A percentile compares a stretch with the other conserved stretches of the same genome.
Evolutionary conservation across 2,329 filamentous ascomycete genomes (phyloP).

Genomic region (Aspergillus amoenus): DNA sequence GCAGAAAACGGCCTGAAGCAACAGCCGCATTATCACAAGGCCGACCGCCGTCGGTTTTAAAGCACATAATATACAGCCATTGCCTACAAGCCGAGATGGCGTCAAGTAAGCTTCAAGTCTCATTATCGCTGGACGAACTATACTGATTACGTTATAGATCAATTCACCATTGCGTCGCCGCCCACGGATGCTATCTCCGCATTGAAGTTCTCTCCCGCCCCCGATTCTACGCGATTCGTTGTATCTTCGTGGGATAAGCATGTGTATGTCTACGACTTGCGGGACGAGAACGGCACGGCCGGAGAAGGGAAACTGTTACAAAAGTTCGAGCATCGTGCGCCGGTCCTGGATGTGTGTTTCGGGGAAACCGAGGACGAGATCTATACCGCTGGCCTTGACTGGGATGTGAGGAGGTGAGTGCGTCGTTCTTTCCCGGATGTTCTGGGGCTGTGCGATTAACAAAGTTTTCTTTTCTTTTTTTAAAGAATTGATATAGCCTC

Average conservation of each 20-base stretch:
- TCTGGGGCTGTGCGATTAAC: background rate
- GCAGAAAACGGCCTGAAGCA: constrained; percentile 33
- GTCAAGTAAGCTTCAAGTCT: constrained; percentile 39
- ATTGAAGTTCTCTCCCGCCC: constrained; percentile 77
- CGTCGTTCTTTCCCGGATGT: background rate
- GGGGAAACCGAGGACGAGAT: constrained; percentile 78
- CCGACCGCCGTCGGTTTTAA: constrained; percentile 22
- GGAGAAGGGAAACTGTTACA: constrained; percentile 64
- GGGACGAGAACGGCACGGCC: constrained; percentile 53
- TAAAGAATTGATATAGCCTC: constrained; percentile 68
- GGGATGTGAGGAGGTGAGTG: constrained; percentile 73
- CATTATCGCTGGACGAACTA: background rate
- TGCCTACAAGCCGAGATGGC: constrained; percentile 34
- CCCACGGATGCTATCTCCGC: constrained; percentile 86
- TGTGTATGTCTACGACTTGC: constrained; percentile 83
- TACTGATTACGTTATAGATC: constrained; percentile 45
- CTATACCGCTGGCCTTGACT: constrained; percentile 84
- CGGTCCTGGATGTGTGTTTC: constrained; percentile 89
- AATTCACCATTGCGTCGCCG: constrained; percentile 79
- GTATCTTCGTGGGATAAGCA: constrained; percentile 94
- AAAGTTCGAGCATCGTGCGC: constrained; percentile 77
- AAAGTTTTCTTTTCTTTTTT: background rate
- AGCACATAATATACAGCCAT: constrained; percentile 9
- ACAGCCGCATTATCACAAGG: constrained; percentile 26
- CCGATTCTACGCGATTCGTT: constrained; percentile 73